These are phyloP conservation scores for Picocystis salinarum DNA, from an alignment of 139 green algal species.

Conservation along the genomic window DNA sequence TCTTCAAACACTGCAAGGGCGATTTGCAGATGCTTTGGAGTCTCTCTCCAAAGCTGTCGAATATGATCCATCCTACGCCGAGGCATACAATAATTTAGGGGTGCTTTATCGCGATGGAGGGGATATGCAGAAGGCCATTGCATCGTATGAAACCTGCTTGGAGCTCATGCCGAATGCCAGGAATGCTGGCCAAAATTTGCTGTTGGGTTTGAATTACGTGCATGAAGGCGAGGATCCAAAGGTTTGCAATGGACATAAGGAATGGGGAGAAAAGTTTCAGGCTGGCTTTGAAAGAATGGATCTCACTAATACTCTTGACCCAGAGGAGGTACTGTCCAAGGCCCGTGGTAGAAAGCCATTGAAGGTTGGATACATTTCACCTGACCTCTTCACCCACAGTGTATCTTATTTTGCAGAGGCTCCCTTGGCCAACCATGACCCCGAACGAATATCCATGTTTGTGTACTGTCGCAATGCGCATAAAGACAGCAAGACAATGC, in stretches of 20 bases:
- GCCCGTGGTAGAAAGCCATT: slow-evolving; percentile 4
- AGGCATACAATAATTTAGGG: slow-evolving; percentile 64
- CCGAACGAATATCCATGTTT: background rate
- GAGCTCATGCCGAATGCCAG: slow-evolving; percentile 24
- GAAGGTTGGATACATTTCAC: slow-evolving; percentile 79
- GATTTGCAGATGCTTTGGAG: too few relatives aligned
- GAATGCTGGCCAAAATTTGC: slow-evolving; percentile 57
- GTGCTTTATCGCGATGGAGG: slow-evolving; percentile 56
- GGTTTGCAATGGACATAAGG: slow-evolving; percentile 53
- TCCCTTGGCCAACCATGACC: slow-evolving; percentile 55
- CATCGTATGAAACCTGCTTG: slow-evolving; percentile 49
- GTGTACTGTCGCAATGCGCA: too few relatives aligned
- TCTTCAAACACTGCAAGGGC: slow-evolving; percentile 63
- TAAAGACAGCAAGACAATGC: slow-evolving; percentile 59
- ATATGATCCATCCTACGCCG: slow-evolving; percentile 43
- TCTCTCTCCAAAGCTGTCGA: slow-evolving; percentile 32
- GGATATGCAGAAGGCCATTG: slow-evolving; percentile 29
- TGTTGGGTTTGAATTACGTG: slow-evolving; percentile 84
- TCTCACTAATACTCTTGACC: too few relatives aligned
- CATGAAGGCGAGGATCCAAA: slow-evolving; percentile 38
- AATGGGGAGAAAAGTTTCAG: slow-evolving; percentile 50
- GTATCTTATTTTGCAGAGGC: slow-evolving; percentile 89
- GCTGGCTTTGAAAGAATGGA: too few relatives aligned
- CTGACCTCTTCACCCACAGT: slow-evolving; percentile 86
- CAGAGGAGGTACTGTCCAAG: too few relatives aligned